Base-by-base conservation (phyloP, 2,329 filamentous ascomycete genomes). In the Penicillium sp. region DNA sequence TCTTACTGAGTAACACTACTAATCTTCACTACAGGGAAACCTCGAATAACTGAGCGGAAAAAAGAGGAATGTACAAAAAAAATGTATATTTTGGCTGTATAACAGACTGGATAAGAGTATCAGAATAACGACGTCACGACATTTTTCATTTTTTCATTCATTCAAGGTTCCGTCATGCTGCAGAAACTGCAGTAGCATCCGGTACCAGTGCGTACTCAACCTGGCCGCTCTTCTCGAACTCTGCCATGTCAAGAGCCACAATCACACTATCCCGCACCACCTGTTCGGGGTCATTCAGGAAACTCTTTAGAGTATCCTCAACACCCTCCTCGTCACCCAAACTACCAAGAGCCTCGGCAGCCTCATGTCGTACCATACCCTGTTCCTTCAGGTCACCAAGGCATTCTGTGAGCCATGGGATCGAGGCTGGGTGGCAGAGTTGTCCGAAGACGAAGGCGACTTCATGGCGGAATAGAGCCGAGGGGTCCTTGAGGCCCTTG, bases 401-500 rank as follows among this genome's bases (percentile, higher is more conserved):
- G 1, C 87, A 83, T 42, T 80, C 81, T 13, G 86, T 85, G 48
- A 98, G 79, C 49, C 88, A 88, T 3, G 93, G 90, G 57, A 98
- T 96, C 1, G 89, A 95, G n/a, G 91, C 91, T 1, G 93, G 93
- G 65, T 98, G 93, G 45, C 87, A 89, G 42, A 98, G 77, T 69
- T 98, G 93, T 45, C 93, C 93, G 59, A 98, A 98, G 11, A 98
- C 93, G 67, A 98, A 98, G 11, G 93, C 93, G 56, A 98, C 89
- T 68, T 98, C 93, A 73, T 98, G 93, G 57, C 93, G 85, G 78
- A 98, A 97, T 6, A 98, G 81, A 4, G 90, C 90, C 40, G 90
- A 96, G 14, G 83, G 77, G 67, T 98, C 93, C 26, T 77, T 76
- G 59, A 98, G 84, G 13, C 93, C 93, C 64, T 84, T 85, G 37